These are phyloP conservation scores for Talaromyces sp. DNA, from an alignment of 2,329 filamentous ascomycete genomes.

Conservation along the genomic window DNA sequence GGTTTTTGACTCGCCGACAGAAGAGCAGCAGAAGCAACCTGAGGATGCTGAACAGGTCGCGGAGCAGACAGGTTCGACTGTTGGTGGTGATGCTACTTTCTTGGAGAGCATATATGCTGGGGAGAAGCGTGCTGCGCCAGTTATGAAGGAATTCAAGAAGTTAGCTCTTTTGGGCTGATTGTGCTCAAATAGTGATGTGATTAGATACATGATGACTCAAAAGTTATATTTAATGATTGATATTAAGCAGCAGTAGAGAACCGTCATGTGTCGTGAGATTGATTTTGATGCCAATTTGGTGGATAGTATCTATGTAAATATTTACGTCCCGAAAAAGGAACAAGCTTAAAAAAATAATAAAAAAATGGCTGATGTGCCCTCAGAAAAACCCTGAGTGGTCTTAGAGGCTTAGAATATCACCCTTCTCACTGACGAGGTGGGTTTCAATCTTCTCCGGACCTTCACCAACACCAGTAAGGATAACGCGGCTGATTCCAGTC, in stretches of 20 bases:
- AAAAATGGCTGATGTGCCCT: neutral
- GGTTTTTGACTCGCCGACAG: constrained; percentile 56
- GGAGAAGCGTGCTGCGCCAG: constrained; percentile 44
- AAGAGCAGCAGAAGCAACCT: constrained; percentile 22
- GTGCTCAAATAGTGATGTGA: neutral
- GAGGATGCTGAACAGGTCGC: constrained; percentile 19
- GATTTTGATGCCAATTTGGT: neutral
- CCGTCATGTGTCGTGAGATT: neutral
- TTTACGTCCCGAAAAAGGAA: neutral
- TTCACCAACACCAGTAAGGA: constrained; percentile 86
- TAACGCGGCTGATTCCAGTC: constrained; percentile 81
- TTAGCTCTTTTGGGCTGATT: constrained; percentile 37
- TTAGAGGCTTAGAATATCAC: constrained; percentile 43
- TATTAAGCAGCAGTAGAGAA: neutral
- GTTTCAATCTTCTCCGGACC: constrained; percentile 79
- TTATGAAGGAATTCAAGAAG: constrained; percentile 49
- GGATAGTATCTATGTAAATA: neutral
- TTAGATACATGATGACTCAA: neutral
- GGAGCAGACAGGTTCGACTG: constrained; percentile 13
- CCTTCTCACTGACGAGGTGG: constrained; percentile 68
- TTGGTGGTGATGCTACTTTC: constrained; percentile 35
- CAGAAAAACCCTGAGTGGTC: neutral
- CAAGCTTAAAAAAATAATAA: neutral
- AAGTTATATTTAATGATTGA: neutral
- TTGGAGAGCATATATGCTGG: constrained; percentile 41